Evolutionary conservation across 768 basidiomycete genomes (phyloP).

Genomic region (Tylopilus plumbeoviolaceoides): DNA sequence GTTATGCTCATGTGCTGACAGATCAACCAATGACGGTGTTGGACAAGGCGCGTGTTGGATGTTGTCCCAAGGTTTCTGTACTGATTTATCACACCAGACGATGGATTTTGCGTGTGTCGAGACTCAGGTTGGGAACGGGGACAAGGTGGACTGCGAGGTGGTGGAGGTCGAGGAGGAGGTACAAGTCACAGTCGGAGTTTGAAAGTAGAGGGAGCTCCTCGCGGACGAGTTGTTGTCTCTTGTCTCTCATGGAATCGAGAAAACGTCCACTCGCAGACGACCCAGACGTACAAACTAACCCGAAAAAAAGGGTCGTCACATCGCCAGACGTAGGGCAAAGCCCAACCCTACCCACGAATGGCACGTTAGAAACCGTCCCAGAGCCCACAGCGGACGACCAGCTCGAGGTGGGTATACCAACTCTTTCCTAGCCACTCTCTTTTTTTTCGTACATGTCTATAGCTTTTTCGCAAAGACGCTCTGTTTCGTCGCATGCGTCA

Average conservation of each 20-base stretch:
- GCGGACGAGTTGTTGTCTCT: background rate
- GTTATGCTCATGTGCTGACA: slow-evolving; percentile 29
- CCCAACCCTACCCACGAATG: slow-evolving; percentile 42
- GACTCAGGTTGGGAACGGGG: slow-evolving; percentile 85
- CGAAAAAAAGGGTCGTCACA: slow-evolving; percentile 56
- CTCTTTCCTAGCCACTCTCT: slow-evolving; percentile 19
- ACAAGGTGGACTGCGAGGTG: slow-evolving; percentile 81
- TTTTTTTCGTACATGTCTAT: slow-evolving; percentile 9
- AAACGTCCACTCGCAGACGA: slow-evolving; percentile 57
- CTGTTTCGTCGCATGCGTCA: slow-evolving; percentile 82
- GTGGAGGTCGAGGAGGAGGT: slow-evolving; percentile 35
- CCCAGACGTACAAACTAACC: slow-evolving; percentile 37
- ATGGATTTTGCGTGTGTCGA: slow-evolving; percentile 89
- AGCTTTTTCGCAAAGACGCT: slow-evolving; percentile 87
- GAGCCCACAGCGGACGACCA: slow-evolving; percentile 51
- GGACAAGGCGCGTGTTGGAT: slow-evolving; percentile 47
- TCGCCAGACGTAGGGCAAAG: slow-evolving; percentile 42
- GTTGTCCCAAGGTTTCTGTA: background rate
- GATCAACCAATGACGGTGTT: slow-evolving; percentile 93
- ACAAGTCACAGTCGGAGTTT: slow-evolving; percentile 24
- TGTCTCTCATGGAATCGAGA: slow-evolving; percentile 47
- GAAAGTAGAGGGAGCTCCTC: slow-evolving; percentile 9
- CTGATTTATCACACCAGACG: slow-evolving; percentile 34
- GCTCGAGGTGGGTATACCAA: slow-evolving; percentile 53
- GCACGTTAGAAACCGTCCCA: slow-evolving; percentile 28